Conservation (phyloP, 2,329 filamentous ascomycete genomes). For the Pestalotiopsis sp. region DNA sequence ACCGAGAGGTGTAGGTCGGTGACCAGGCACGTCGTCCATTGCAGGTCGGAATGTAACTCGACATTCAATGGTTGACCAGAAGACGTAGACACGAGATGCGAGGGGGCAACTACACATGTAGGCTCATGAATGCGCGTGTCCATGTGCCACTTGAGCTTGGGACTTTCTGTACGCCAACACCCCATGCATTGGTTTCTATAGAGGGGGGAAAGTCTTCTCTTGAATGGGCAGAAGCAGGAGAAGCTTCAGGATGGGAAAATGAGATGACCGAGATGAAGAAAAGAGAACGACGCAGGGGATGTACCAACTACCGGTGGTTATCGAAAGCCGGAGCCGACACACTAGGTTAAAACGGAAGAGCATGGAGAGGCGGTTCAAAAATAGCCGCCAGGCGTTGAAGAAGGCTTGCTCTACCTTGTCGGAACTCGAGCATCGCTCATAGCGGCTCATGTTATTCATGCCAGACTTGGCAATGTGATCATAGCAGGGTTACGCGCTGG, state of each 20-base stretch:
- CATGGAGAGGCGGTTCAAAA: not conserved
- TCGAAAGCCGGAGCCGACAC: not conserved
- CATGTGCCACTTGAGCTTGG: constrained; percentile 8
- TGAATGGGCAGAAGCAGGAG: not conserved
- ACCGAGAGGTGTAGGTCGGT: not conserved
- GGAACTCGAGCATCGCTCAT: not conserved
- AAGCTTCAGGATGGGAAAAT: not conserved
- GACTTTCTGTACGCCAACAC: not conserved
- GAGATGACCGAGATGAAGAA: not conserved
- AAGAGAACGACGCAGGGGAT: not conserved
- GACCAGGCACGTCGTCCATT: not conserved
- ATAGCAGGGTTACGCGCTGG: not conserved
- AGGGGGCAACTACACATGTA: not conserved
- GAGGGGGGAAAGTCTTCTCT: not conserved
- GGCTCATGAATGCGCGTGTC: not conserved
- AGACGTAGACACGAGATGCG: constrained; percentile 10
- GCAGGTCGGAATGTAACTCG: constrained; percentile 8
- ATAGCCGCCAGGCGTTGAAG: not conserved
- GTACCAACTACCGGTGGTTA: not conserved
- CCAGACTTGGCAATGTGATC: constrained; percentile 8
- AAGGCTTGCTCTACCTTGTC: not conserved
- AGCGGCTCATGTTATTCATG: not conserved
- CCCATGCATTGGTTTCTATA: not conserved
- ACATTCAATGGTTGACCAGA: constrained; percentile 7
- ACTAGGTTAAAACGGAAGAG: not conserved